These are phyloP conservation scores for Pseudocercospora pini-densiflorae DNA, from an alignment of 2,329 filamentous ascomycete genomes.

Conservation along the genomic window DNA sequence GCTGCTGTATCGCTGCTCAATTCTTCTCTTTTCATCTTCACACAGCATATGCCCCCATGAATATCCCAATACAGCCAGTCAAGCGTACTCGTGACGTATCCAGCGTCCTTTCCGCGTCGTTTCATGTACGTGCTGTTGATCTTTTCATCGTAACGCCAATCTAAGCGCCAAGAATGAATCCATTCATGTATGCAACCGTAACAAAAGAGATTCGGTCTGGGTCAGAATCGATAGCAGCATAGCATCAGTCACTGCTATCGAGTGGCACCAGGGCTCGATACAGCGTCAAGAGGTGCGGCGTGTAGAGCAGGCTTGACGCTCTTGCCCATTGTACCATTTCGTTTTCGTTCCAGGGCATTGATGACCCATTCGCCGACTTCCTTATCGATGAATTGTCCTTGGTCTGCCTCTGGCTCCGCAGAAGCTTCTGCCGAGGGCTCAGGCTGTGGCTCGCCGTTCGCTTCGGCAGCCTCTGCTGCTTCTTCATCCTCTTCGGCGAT, in stretches of 20 bases:
- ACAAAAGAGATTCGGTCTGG: background rate
- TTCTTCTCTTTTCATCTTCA: slow-evolving; percentile 8
- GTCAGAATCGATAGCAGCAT: background rate
- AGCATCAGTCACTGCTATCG: background rate
- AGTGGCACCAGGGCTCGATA: slow-evolving; percentile 15
- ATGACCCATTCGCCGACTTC: slow-evolving; percentile 90
- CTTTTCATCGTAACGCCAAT: slow-evolving; percentile 5
- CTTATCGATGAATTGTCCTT: slow-evolving; percentile 59
- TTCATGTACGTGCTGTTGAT: slow-evolving; percentile 8
- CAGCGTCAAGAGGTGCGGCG: slow-evolving; percentile 77
- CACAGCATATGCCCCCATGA: background rate
- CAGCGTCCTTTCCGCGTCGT: slow-evolving; percentile 18
- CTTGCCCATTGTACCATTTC: slow-evolving; percentile 60
- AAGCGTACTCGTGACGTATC: slow-evolving; percentile 21
- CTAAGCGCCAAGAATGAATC: slow-evolving; percentile 1
- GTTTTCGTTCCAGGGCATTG: slow-evolving; percentile 69
- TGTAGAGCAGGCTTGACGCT: slow-evolving; percentile 79
- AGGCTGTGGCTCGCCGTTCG: slow-evolving; percentile 24
- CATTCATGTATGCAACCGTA: slow-evolving; percentile 7
- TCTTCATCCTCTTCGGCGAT: slow-evolving; percentile 74
- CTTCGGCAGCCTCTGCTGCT: slow-evolving; percentile 43
- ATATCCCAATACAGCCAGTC: slow-evolving; percentile 4
- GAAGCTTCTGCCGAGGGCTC: slow-evolving; percentile 23
- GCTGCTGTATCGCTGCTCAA: slow-evolving; percentile 20
- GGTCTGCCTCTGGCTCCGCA: slow-evolving; percentile 43